phyloP scores from a whole-genome alignment of 2,329 filamentous ascomycete species.

The Anisogramma anomala region DNA sequence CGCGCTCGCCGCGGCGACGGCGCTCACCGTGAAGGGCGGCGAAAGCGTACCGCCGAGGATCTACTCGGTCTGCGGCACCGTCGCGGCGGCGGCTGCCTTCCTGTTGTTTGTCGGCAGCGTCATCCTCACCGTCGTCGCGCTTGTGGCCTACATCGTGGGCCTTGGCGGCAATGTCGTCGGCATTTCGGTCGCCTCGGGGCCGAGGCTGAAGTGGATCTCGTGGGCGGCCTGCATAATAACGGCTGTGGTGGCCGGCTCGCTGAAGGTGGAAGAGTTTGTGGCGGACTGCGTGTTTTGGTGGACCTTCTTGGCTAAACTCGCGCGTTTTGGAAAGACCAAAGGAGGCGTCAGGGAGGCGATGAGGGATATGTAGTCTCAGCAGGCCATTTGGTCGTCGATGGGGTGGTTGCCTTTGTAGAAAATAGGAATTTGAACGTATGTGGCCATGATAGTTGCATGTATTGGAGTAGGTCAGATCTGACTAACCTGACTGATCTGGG shows the following conservation, averaged over 20 bases:
- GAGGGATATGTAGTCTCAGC: not conserved
- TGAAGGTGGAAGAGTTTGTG: slow-evolving; percentile 11
- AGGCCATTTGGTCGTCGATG: too few relatives aligned
- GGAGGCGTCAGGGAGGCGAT: not conserved
- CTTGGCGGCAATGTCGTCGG: slow-evolving; percentile 7
- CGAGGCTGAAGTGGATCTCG: slow-evolving; percentile 13
- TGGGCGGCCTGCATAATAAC: slow-evolving; percentile 11
- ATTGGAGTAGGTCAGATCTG: too few relatives aligned
- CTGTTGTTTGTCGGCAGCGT: slow-evolving; percentile 12
- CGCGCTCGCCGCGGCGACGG: slow-evolving; percentile 4
- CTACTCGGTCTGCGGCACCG: slow-evolving; percentile 8
- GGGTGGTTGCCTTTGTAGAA: too few relatives aligned
- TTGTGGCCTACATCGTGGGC: slow-evolving; percentile 8
- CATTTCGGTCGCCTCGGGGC: slow-evolving; percentile 10
- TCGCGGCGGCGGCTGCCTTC: slow-evolving; percentile 8
- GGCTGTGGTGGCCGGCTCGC: not conserved
- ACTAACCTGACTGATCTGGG: too few relatives aligned
- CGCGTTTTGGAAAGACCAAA: not conserved
- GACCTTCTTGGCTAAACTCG: not conserved
- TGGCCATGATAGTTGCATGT: too few relatives aligned
- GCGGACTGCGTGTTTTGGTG: slow-evolving; percentile 7
- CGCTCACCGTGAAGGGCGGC: not conserved
- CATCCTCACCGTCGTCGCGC: slow-evolving; percentile 8
- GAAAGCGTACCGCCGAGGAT: slow-evolving; percentile 2
- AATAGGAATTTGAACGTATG: too few relatives aligned